A percentile compares a stretch with the other conserved stretches of the same genome.
phyloP scores from a whole-genome alignment of 2,329 filamentous ascomycete species.

The Verticillium klebahnii region DNA sequence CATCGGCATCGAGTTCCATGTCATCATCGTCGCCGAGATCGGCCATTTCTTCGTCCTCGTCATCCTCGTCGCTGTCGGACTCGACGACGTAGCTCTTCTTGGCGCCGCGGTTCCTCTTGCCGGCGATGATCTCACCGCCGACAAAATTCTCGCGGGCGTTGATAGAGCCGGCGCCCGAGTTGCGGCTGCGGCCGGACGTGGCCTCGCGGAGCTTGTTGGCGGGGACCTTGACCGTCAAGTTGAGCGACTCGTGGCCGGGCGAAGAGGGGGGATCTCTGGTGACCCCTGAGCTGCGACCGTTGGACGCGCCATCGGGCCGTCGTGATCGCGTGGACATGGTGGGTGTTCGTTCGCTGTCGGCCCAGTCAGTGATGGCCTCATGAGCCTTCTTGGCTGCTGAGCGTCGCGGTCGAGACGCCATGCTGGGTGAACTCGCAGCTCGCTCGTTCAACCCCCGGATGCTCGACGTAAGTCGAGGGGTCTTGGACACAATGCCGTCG shows the following conservation, averaged over 20 bases:
- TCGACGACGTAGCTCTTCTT: slow-evolving; percentile 60
- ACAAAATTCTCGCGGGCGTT: slow-evolving; percentile 31
- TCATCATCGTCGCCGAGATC: slow-evolving; percentile 32
- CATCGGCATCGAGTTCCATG: slow-evolving; percentile 29
- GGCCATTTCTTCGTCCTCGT: slow-evolving; percentile 30
- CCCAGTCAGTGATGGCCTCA: slow-evolving; percentile 39
- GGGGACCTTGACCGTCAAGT: slow-evolving; percentile 48
- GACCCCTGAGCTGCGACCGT: slow-evolving; percentile 13
- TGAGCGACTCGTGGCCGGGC: slow-evolving; percentile 40
- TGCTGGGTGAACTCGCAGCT: slow-evolving; percentile 18
- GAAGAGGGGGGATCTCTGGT: slow-evolving; percentile 41
- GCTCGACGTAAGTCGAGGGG: background rate
- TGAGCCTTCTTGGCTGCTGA: slow-evolving; percentile 37
- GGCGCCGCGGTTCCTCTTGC: slow-evolving; percentile 48
- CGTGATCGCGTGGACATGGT: slow-evolving; percentile 47
- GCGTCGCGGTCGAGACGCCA: slow-evolving; percentile 44
- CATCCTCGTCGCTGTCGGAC: slow-evolving; percentile 44
- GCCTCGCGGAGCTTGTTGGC: slow-evolving; percentile 48
- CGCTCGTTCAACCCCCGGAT: background rate
- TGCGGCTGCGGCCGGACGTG: slow-evolving; percentile 33
- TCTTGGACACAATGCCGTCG: background rate
- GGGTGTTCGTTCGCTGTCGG: slow-evolving; percentile 40
- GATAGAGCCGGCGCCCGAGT: slow-evolving; percentile 20
- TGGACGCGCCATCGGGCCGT: slow-evolving; percentile 35
- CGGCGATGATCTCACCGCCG: slow-evolving; percentile 42